Base-by-base conservation (phyloP, 2,329 filamentous ascomycete genomes). In the Hypoxylon sp. region DNA sequence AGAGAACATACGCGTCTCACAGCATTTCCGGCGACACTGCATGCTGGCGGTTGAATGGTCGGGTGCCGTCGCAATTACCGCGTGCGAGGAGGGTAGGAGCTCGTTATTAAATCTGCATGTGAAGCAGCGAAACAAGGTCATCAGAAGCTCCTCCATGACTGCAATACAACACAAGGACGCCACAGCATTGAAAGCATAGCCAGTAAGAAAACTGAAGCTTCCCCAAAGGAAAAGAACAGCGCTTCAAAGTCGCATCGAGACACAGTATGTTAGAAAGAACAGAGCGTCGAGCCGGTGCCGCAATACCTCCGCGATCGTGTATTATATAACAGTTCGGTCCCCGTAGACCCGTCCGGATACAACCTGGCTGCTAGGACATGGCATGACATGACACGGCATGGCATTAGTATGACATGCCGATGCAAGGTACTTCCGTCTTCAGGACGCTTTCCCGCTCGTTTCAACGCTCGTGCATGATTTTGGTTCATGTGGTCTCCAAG, bases 401-500 rank as follows among this genome's bases (percentile, higher is more conserved):
- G n/a, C 40, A 16, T 56, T 9, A 32, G 48, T 11, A 32, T 32
- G 30, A 32, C 30, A 58, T 26, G 26, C 26, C 16, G 20, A 60
- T 64, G 61, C 61, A 56, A 48, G 61, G 61, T 54, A 59, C 61
- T 64, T 64, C 56, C 50, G 61, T 18, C 11, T 30, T 14, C 9
- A 12, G 28, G 40, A 28, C 8, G n/a, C 6, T 28, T 32, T 22
- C 44, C 32, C 7, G 11, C 20, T 16, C 26, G n/a, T 49, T 36
- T 45, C 36, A 40, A 33, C 40, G 38, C 32, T 30, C 46, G 11
- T 22, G 18, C 24, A 32, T 20, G 28, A 36, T 40, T 22, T 48
- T 24, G 28, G 16, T 14, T 6, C 30, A 16, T 6, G 22, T 45
- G 38, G 28, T 18, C 28, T 12, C 38, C 46, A 40, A 40, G 20